Base-by-base conservation (phyloP, 306 rosid genomes). In the Pyrus bretschneideri region DNA sequence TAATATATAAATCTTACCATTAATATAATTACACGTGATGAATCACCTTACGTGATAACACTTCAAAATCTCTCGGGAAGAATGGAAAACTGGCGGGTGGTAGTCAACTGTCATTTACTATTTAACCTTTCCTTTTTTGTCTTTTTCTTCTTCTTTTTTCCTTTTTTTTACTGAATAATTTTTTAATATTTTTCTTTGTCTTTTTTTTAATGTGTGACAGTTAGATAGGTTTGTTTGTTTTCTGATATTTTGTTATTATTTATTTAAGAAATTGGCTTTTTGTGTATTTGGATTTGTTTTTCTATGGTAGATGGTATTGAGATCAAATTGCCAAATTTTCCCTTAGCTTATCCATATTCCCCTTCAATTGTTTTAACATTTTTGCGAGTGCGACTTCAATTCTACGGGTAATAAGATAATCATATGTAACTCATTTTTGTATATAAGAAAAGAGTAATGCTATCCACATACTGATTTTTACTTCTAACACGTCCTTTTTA, bases 71-170 rank as follows among this genome's bases (percentile, higher is more conserved):
- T 5, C 38, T 33, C 35, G 33, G 31, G 33, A 31, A 5, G 0
- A 31, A 1, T 31, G 33, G 6, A 0, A 31, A 33, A 64, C 63
- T 3, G 46, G 22, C 35, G 8, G 33, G 18, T 17, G 15, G 19
- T 38, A 46, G 82, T 78, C 82, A 87, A 82, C 91, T 62, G 54
- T 22, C 33, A 11, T 76, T 63, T 51, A 29, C 65, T 18, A 22
- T 27, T 45, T 73, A 8, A 54, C 11, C 21, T 80, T 38, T 27
- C n/a, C 22, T 40, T 73, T 44, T 12, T 66, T 38, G 66, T 45
- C 62, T 63, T 61, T 69, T 49, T 69, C 69, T n/a, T 49, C 70
- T 72, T 40, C 21, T 76, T 60, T 31, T 49, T 18, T 3, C 12
- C 8, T 38, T 57, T 9, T 59, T 29, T 40, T 69, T 2, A 18